A percentile compares a stretch with the other conserved stretches of the same genome.
Conservation (phyloP, 2,329 filamentous ascomycete genomes). For the Penicillium sp. region DNA sequence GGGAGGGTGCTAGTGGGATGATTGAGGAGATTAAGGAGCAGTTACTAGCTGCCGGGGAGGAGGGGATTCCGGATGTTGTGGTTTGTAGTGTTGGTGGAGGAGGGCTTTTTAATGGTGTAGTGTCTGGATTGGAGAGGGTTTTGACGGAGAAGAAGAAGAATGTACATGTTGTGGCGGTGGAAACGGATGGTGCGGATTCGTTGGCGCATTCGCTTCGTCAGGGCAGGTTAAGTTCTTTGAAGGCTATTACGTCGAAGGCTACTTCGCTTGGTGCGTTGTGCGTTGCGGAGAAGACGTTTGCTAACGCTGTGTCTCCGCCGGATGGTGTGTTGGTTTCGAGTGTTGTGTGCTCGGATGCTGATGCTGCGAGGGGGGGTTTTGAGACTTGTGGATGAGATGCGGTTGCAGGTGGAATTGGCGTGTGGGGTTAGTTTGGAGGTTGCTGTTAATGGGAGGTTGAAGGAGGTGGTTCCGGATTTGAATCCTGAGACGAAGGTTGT, state of each 20-base stretch:
- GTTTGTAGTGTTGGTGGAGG: conserved; percentile 75
- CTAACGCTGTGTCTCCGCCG: conserved; percentile 50
- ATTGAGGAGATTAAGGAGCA: conserved; percentile 36
- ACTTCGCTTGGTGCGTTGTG: conserved; percentile 63
- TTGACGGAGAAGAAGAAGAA: conserved; percentile 8
- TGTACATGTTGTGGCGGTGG: conserved; percentile 59
- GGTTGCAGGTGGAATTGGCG: conserved; percentile 71
- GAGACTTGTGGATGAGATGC: conserved; percentile 71
- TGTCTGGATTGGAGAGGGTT: conserved; percentile 54
- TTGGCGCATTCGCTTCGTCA: conserved; percentile 58
- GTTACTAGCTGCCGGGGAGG: conserved; percentile 19
- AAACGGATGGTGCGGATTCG: conserved; percentile 68
- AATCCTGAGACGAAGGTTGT: conserved; percentile 33
- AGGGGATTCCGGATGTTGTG: conserved; percentile 55
- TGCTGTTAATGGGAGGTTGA: conserved; percentile 23
- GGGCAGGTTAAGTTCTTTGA: conserved; percentile 54
- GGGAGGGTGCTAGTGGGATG: conserved; percentile 36
- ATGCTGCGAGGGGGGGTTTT: conserved; percentile 73
- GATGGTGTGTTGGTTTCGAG: conserved; percentile 47
- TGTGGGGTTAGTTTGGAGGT: conserved; percentile 70
- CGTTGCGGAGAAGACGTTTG: conserved; percentile 61
- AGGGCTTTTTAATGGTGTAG: conserved; percentile 68
- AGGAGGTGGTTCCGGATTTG: conserved; percentile 25
- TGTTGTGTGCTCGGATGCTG: conserved; percentile 63
- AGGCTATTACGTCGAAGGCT: conserved; percentile 67